A percentile compares a stretch with the other conserved stretches of the same genome.
Evolutionary conservation across 2,329 filamentous ascomycete species (phyloP).

Genomic region (Colletotrichum spaethianum): DNA sequence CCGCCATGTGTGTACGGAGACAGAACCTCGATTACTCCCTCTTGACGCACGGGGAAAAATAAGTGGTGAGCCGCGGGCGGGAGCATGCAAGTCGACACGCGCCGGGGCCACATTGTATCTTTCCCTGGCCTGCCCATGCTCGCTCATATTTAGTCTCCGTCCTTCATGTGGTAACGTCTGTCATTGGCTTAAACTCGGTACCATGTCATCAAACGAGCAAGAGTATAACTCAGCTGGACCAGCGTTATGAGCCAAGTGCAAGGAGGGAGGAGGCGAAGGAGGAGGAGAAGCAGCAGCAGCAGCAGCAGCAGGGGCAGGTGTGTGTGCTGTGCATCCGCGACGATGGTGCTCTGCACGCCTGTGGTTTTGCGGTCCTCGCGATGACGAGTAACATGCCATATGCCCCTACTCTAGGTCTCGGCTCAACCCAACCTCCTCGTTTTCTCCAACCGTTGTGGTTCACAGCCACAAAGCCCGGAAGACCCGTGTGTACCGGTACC

Average conservation of each 20-base stretch:
- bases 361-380: slow-evolving; percentile 2
- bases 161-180: slow-evolving; percentile 15
- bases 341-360: slow-evolving; percentile 15
- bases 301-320: background rate
- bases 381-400: background rate
- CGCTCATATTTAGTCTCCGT: slow-evolving; percentile 19
- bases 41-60: slow-evolving; percentile 11
- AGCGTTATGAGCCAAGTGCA: background rate
- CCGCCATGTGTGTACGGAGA: background rate
- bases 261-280: background rate
- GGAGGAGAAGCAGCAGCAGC: background rate
- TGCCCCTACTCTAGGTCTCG: background rate
- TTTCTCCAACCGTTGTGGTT: background rate
- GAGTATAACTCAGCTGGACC: slow-evolving; percentile 18
- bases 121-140: slow-evolving; percentile 24
- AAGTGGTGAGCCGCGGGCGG: slow-evolving; percentile 25
- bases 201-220: slow-evolving; percentile 1
- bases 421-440: background rate
- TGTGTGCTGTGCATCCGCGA: slow-evolving; percentile 5
- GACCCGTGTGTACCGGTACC: slow-evolving; percentile 14
- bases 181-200: slow-evolving; percentile 13
- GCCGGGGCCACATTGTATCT: slow-evolving; percentile 19
- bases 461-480: background rate
- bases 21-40: background rate
- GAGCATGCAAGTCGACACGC: slow-evolving; percentile 28